Evolutionary conservation across 495 filamentous ascomycete genomes (phyloP).

Genomic region (Xylaria curta): DNA sequence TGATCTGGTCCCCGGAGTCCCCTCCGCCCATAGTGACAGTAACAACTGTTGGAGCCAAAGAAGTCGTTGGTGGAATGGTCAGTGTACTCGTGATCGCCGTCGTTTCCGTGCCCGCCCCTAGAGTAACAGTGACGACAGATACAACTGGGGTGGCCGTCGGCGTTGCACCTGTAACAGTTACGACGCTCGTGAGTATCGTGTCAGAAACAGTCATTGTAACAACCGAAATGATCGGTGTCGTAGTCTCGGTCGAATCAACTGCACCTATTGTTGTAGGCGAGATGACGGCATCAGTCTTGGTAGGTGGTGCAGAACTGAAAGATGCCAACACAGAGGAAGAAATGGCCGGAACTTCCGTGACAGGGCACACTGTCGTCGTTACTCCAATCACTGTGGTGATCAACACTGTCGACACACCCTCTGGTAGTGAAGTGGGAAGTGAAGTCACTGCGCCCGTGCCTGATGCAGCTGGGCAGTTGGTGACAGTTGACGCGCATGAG

Average conservation of each 20-base stretch:
- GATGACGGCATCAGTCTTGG: neutral
- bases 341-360: slow-evolving; percentile 33
- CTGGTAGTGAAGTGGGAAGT: slow-evolving; percentile 26
- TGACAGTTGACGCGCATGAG: slow-evolving; percentile 34
- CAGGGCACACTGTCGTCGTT: slow-evolving; percentile 40
- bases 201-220: slow-evolving; percentile 28
- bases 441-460: slow-evolving; percentile 31
- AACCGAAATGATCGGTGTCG: slow-evolving; percentile 19
- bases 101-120: slow-evolving; percentile 22
- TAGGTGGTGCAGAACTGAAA: slow-evolving; percentile 22
- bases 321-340: slow-evolving; percentile 37
- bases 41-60: slow-evolving; percentile 15
- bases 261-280: slow-evolving; percentile 3
- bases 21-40: slow-evolving; percentile 31
- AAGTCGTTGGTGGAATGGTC: slow-evolving; percentile 3
- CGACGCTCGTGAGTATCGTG: slow-evolving; percentile 28
- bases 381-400: slow-evolving; percentile 37
- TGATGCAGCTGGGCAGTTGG: slow-evolving; percentile 31
- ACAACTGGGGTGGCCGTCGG: slow-evolving; percentile 10
- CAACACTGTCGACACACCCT: slow-evolving; percentile 33
- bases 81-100: slow-evolving; percentile 26
- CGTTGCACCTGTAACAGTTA: slow-evolving; percentile 22
- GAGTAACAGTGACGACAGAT: slow-evolving; percentile 27
- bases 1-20: slow-evolving; percentile 11
- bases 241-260: neutral